phyloP scores from a whole-genome alignment of 495 filamentous ascomycete species.

The Viridothelium virens region DNA sequence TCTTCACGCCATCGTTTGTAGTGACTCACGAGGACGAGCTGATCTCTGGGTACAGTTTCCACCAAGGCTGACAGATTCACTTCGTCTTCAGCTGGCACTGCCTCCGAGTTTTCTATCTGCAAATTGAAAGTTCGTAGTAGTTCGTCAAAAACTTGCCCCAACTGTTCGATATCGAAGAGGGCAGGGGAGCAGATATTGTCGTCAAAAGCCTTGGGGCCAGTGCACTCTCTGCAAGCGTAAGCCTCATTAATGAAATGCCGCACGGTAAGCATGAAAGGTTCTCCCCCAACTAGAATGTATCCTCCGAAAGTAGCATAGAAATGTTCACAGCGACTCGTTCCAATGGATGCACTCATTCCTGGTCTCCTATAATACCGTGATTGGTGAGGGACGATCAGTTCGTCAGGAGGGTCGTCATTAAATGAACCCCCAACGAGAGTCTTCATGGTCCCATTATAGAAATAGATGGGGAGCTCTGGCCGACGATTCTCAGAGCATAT shows the following conservation, averaged over 20 bases:
- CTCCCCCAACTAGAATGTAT: neutral
- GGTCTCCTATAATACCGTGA: neutral
- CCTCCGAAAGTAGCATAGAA: neutral
- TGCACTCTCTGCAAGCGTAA: neutral
- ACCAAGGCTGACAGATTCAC: neutral
- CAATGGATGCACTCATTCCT: neutral
- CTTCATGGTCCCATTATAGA: neutral
- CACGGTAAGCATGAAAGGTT: neutral
- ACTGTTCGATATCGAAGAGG: neutral
- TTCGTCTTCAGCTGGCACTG: neutral
- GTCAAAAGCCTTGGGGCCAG: neutral
- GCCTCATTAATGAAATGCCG: neutral
- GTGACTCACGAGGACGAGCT: neutral
- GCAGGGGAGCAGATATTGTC: too few relatives aligned
- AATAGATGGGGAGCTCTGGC: neutral
- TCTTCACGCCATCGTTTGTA: neutral
- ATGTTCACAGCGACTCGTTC: neutral
- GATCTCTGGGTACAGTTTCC: neutral
- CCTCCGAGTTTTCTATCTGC: neutral
- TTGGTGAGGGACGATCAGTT: neutral
- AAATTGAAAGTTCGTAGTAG: neutral
- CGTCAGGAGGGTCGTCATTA: neutral
- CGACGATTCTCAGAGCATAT: neutral
- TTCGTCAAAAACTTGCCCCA: neutral
- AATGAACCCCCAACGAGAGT: neutral